Conservation (phyloP, 192 early-diverging fungal genomes). For the Linderina pennispora region DNA sequence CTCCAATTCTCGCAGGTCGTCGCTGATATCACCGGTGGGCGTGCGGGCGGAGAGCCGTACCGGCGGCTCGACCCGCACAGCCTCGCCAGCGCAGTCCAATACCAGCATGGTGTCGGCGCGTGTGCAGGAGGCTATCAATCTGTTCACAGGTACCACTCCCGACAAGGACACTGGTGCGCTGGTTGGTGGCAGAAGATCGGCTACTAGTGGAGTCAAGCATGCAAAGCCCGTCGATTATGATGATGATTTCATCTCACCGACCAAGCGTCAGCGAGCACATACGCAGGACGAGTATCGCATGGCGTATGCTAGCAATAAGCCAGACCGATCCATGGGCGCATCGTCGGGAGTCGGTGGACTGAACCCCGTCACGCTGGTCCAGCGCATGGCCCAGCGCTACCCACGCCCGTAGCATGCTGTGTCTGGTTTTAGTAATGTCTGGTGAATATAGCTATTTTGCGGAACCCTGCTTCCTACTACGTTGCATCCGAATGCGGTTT, state of each 20-base stretch:
- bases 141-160: no score
- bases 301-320: no score
- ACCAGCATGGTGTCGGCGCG: slow-evolving; percentile 26
- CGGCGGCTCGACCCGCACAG: slow-evolving; percentile 16
- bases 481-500: neutral
- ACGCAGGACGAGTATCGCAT: no score
- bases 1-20: no score
- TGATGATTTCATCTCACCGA: slow-evolving; percentile 19
- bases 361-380: slow-evolving; percentile 10
- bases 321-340: no score
- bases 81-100: slow-evolving; percentile 32
- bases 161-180: no score
- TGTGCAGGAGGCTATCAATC: slow-evolving; percentile 26
- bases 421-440: no score
- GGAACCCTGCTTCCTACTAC: no score
- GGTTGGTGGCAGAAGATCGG: neutral
- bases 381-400: slow-evolving; percentile 15
- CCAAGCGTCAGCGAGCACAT: slow-evolving; percentile 27
- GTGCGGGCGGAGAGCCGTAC: no score
- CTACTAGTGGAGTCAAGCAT: slow-evolving; percentile 19
- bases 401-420: slow-evolving; percentile 8
- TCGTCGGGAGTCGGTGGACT: no score
- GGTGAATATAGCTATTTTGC: no score
- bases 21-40: no score
- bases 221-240: slow-evolving; percentile 2